These are phyloP conservation scores for Phytophthora vignae DNA, from an alignment of 352 stramenopile genomes.

Conservation along the genomic window DNA sequence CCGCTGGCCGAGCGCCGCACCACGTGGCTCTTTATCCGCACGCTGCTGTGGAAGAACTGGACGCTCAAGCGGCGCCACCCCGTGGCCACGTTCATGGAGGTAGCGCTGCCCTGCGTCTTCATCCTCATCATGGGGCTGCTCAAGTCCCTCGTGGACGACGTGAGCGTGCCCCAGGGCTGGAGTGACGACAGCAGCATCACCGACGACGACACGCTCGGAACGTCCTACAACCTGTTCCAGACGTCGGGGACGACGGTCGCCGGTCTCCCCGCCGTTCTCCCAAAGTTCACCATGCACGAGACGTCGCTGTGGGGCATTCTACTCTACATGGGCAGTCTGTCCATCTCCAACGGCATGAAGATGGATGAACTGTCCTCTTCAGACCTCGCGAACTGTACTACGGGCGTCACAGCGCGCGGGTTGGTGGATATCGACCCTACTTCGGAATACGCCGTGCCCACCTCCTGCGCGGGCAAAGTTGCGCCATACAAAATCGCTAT, in stretches of 20 bases:
- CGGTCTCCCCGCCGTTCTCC: conserved; percentile 38
- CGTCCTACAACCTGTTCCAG: conserved; percentile 66
- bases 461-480: conserved; percentile 46
- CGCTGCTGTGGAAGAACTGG: conserved; percentile 76
- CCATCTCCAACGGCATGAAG: conserved; percentile 43
- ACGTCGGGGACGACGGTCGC: conserved; percentile 39
- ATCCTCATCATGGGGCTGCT: conserved; percentile 66
- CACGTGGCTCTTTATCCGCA: conserved; percentile 42
- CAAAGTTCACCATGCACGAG: conserved; percentile 65
- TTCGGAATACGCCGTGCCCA: conserved; percentile 48
- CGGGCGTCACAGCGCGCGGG: conserved; percentile 36
- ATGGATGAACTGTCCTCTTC: conserved; percentile 51
- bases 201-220: conserved; percentile 38
- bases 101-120: conserved; percentile 65
- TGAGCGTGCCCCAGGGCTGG: conserved; percentile 59
- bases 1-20: conserved; percentile 36
- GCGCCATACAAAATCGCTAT: conserved; percentile 71
- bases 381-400: conserved; percentile 40
- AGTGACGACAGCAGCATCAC: conserved; percentile 39
- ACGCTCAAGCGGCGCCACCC: conserved; percentile 67
- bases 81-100: conserved; percentile 59
- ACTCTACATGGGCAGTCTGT: conserved; percentile 55
- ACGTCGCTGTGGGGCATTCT: conserved; percentile 62
- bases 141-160: conserved; percentile 57
- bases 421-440: conserved; percentile 43